Conservation (phyloP, 768 basidiomycete genomes). For the Paxillus rubicundulus region DNA sequence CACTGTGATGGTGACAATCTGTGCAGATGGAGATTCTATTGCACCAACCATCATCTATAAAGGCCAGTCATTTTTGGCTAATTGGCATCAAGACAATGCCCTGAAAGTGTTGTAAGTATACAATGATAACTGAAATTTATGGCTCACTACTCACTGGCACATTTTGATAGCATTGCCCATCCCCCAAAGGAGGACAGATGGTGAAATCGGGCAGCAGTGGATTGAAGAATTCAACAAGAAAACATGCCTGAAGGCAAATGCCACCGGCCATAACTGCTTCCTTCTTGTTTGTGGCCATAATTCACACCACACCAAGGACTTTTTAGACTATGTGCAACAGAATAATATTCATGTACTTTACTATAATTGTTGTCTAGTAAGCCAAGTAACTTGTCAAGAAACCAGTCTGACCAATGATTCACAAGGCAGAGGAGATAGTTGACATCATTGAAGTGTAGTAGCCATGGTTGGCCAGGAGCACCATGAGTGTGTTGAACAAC, state of each 20-base stretch:
- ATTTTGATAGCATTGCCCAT: conserved; percentile 8
- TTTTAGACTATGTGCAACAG: conserved; percentile 37
- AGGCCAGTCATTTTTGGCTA: no score
- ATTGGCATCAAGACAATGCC: no score
- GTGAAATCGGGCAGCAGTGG: conserved; percentile 24
- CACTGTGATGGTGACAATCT: no score
- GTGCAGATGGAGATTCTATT: no score
- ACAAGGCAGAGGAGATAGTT: conserved; percentile 25
- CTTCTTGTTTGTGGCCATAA: conserved; percentile 46
- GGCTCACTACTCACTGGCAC: background rate
- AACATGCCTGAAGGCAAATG: conserved; percentile 34
- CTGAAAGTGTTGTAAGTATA: no score
- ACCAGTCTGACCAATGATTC: conserved; percentile 27
- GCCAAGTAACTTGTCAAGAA: conserved; percentile 32
- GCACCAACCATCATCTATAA: no score
- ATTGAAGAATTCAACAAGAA: conserved; percentile 31
- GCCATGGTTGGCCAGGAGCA: no score
- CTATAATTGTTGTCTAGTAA: conserved; percentile 21
- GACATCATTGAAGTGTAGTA: conserved; percentile 9
- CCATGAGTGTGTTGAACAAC: no score
- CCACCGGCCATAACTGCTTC: conserved; percentile 25
- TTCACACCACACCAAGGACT: conserved; percentile 37
- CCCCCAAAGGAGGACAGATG: conserved; percentile 23
- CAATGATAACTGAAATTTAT: background rate
- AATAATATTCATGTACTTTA: conserved; percentile 40